Base-by-base conservation (phyloP, 129 eudicot species). In the Tagetes patula region DNA sequence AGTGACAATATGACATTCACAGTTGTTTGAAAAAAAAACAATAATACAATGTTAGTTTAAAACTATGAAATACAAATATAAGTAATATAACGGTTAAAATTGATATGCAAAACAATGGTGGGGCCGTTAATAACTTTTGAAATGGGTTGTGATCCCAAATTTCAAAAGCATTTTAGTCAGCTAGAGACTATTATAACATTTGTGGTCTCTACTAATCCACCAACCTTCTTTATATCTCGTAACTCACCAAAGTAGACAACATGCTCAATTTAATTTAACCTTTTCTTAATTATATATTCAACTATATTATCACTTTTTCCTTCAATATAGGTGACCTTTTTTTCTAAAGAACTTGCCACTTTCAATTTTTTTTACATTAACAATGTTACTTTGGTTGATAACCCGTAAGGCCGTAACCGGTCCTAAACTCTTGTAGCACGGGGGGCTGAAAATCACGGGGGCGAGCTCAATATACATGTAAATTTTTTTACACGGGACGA, bases 141-240 rank as follows among this genome's bases (percentile, higher is more conserved):
- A 45, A 0, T 14, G 13, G 39, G 40, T 7, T 33, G 8, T 67
- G 72, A 50, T 32, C 43, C 31, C 72, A 47, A 5, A 67, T 46
- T 67, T 11, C 72, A 32, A 67, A 67, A 67, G 39, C 54, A 11
- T 30, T 47, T 67, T 31, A 67, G 54, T 31, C 6, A 67, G 3
- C 71, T 43, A 66, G 46, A 46, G 42, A 67, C 9, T 46, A 11
- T 46, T 67, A 45, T 45, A 67, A 46, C 27, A 11, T 12, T 67
- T 42, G 56, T 67, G 59, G 72, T 67, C 72, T 67, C 59, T 58
- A 32, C 42, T 20, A 20, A 20, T 20, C 27, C 27, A 20, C 59
- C 32, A 67, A 30, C 27, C 8, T 67, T 5, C 72, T 46, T 67
- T 67, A 47, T 46, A 67, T 67, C 72, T 67, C 37, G 20, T 31